These are phyloP conservation scores for Solanum appendiculatum DNA, from an alignment of 257 asterid species.

Conservation along the genomic window DNA sequence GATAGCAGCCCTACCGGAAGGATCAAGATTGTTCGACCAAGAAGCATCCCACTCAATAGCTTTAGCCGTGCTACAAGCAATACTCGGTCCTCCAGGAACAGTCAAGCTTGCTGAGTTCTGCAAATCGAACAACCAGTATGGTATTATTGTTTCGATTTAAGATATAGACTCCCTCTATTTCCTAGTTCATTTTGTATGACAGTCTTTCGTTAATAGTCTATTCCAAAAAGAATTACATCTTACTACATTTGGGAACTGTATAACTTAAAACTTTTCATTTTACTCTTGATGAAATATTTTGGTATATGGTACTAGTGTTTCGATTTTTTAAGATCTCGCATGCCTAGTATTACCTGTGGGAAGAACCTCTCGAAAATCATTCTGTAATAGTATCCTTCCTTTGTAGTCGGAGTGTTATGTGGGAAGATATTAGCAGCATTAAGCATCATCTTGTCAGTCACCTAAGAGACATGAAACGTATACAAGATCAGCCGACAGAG, in stretches of 20 bases:
- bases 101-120: slow-evolving; percentile 74
- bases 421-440: slow-evolving; percentile 75
- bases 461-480: slow-evolving; percentile 23
- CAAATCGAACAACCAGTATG: not conserved
- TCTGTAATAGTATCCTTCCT: slow-evolving; percentile 88
- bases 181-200: not conserved
- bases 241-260: not conserved
- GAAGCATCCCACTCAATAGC: slow-evolving; percentile 90
- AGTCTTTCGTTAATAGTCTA: not conserved
- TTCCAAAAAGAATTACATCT: not conserved
- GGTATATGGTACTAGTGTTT: not conserved
- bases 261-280: not conserved
- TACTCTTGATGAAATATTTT: not conserved
- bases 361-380: slow-evolving; percentile 91
- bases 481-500: not conserved
- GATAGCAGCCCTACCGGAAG: slow-evolving; percentile 86
- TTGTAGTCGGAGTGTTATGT: slow-evolving; percentile 79
- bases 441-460: slow-evolving; percentile 79
- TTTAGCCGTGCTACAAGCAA: slow-evolving; percentile 85
- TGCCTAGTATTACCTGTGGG: slow-evolving; percentile 58
- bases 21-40: slow-evolving; percentile 83
- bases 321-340: not conserved
- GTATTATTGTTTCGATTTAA: not conserved
- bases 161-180: not conserved
- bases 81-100: slow-evolving; percentile 90